Evolutionary conservation across 257 asterid species (phyloP), one percentile per base, ranked within the genome.

Genomic region (Cordia subcordata): DNA sequence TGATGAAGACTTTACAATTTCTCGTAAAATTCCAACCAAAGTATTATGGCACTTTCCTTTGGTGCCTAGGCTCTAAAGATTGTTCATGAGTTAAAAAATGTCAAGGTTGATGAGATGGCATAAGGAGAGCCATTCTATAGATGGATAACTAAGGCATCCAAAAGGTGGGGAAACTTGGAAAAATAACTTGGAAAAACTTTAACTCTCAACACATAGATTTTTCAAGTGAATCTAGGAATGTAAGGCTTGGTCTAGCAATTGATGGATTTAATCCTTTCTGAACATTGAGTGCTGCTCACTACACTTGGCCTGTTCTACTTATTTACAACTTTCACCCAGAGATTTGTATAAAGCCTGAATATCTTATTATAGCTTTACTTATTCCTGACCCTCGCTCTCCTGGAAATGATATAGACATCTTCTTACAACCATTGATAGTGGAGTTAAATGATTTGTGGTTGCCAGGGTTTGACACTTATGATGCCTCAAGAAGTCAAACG

Each of bases 31-130:
- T n/a, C n/a, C n/a, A n/a, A n/a, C n/a, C n/a, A n/a, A n/a, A n/a
- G n/a, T n/a, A n/a, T n/a, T n/a, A n/a, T n/a, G n/a, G n/a, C n/a
- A n/a, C n/a, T n/a, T n/a, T n/a, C n/a, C n/a, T n/a, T n/a, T n/a
- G n/a, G n/a, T n/a, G n/a, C 66, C 57, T 9, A 35, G 66, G n/a
- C 15, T 49, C 5, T 42, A 61, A 16, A 53, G 65, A 4, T 27
- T 61, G 14, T 61, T 46, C 57, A 61, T 61, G 65, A 45, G 42
- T 27, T 20, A 33, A 1, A 44, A n/a, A 59, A 55, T 5, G 5
- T 1, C 61, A 16, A 0, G 5, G 4, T 14, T 27, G 8, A 56
- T 35, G 42, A 56, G 13, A 58, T 58, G 63, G 63, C 63, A 57
- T 57, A 15, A 15, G 15, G 62, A 35, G 13, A 16, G 6, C n/a